Evolutionary conservation across 345 rosid species (phyloP).

Genomic region (Melaleuca alternifolia): DNA sequence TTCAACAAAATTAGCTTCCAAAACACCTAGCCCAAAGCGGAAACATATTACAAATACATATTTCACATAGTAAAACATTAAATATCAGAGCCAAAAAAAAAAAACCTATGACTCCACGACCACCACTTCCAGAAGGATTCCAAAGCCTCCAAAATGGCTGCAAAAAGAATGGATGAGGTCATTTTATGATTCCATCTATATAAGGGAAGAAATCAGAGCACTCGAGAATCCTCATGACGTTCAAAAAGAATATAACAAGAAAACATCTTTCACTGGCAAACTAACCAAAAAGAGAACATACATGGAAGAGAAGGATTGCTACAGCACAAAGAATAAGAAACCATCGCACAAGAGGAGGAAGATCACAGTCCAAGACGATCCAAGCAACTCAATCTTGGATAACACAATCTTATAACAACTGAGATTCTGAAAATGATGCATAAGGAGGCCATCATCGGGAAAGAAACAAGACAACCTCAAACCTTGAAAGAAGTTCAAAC

Average conservation of each 20-base stretch:
- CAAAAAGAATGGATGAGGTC: not conserved
- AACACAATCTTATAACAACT: not conserved
- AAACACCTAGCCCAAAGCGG: conserved; percentile 43
- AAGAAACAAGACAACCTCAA: not conserved
- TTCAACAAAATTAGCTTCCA: conserved; percentile 94
- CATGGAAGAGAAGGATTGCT: not conserved
- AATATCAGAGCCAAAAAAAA: not conserved
- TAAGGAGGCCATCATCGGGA: not conserved
- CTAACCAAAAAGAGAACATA: not conserved
- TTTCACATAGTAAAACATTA: not conserved
- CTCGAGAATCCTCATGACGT: not conserved
- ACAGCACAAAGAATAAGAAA: not conserved
- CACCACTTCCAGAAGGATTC: conserved; percentile 87
- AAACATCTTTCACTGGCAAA: not conserved
- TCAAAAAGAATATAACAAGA: not conserved
- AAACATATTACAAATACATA: conserved; percentile 1
- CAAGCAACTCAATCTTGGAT: not conserved
- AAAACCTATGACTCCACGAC: conserved; percentile 91
- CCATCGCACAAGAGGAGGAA: not conserved
- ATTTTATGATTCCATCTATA: not conserved
- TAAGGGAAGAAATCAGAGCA: not conserved
- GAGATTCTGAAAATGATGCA: not conserved
- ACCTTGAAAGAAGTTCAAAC: not conserved
- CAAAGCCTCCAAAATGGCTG: conserved; percentile 99
- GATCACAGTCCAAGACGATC: not conserved